Evolutionary conservation across 2,329 filamentous ascomycete species (phyloP), one percentile per base, ranked within the genome.

Genomic region (Pseudophaeomoniella oleicola): DNA sequence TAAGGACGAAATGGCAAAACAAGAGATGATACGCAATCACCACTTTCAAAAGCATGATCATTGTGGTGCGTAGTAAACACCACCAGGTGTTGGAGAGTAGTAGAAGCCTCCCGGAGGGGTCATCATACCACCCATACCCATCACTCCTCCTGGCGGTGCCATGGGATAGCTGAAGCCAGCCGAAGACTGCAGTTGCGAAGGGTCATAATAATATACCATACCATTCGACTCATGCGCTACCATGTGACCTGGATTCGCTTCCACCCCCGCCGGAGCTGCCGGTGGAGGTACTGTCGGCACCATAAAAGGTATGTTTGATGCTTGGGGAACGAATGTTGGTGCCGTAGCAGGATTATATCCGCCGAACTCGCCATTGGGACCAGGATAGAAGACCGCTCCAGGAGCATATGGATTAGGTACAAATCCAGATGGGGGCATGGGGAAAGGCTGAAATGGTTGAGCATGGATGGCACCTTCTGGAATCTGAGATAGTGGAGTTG

Each of bases 201-300:
- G 71, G 51, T 93, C 82, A 50, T 86, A 87, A 55, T 94, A 98
- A 57, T 93, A 96, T 1, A 94, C 86, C 72, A 92, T 96, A 42
- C 90, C 90, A 47, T 94, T 93, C 44, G 79, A 78, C 62, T 96
- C 88, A 56, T 94, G 87, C 0, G 85, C 84, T 14, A 80, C 70
- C 39, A 72, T 72, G 44, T 71, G 73, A 4, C 52, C 41, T 39
- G 55, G 47, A 32, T 64, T 62, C 32, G 48, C 46, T 38, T 57
- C 45, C 15, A 50, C 39, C 19, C 45, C 41, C 12, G 42, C 37
- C 31, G 51, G 49, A 32, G 42, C 37, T 16, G 52, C 46, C 13
- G 45, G 44, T 19, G 46, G 48, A n/a, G 43, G 38, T 11, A 50
- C 42, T 22, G 48, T 47, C 2, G 54, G 50, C 16, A 55, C 38